A percentile compares a stretch with the other conserved stretches of the same genome.
Conservation (phyloP, 768 basidiomycete genomes). For the Sporobolomyces roseus region DNA sequence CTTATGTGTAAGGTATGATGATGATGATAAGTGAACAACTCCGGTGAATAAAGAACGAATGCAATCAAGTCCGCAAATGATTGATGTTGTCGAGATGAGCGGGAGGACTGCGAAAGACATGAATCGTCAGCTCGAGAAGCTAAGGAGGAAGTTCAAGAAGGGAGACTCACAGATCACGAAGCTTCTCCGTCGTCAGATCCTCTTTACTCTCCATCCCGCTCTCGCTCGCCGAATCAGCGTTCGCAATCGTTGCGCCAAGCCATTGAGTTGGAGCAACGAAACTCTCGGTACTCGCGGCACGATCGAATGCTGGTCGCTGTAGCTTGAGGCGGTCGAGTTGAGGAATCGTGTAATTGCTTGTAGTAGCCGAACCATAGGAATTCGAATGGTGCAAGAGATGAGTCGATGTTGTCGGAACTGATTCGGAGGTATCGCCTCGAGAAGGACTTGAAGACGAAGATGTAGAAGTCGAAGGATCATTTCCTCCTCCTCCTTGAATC, state of each 20-base stretch:
- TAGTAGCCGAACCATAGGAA: slow-evolving; percentile 5
- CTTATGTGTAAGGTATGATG: too few species aligned
- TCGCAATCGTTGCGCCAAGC: slow-evolving; percentile 32
- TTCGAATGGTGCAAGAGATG: background rate
- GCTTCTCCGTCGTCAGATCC: background rate
- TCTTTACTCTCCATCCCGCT: slow-evolving; percentile 9
- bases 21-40: too few species aligned
- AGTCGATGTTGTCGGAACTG: slow-evolving; percentile 11
- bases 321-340: slow-evolving; percentile 4
- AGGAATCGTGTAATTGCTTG: background rate
- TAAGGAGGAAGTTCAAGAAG: background rate
- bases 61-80: too few species aligned
- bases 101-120: background rate
- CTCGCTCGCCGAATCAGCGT: slow-evolving; percentile 20
- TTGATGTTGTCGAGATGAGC: background rate
- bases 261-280: slow-evolving; percentile 24
- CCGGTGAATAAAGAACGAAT: too few species aligned
- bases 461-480: background rate
- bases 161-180: background rate
- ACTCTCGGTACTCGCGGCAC: slow-evolving; percentile 17
- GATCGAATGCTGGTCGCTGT: background rate
- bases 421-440: slow-evolving; percentile 11
- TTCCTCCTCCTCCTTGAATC: background rate
- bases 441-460: background rate
- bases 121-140: background rate